phyloP scores from a whole-genome alignment of 768 basidiomycete species.

The Tricholoma terreum region DNA sequence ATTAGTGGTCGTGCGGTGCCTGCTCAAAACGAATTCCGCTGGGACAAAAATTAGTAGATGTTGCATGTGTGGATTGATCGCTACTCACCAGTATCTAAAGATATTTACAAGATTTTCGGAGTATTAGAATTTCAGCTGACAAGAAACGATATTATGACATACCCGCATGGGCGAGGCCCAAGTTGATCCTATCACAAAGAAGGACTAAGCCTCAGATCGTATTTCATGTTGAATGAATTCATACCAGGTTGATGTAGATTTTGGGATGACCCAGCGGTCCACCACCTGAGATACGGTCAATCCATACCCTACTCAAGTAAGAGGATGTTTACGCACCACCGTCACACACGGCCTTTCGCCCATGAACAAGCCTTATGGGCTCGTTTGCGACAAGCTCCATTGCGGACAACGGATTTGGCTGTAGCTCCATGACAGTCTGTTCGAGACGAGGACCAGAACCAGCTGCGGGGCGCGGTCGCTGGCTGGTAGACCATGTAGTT shows the following conservation, averaged over 20 bases:
- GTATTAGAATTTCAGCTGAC: slow-evolving; percentile 9
- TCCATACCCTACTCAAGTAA: background rate
- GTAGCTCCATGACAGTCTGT: slow-evolving; percentile 83
- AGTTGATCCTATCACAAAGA: slow-evolving; percentile 69
- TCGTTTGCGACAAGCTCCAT: slow-evolving; percentile 88
- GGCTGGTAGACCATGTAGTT: slow-evolving; percentile 81
- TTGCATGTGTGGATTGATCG: background rate
- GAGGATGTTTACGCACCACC: slow-evolving; percentile 65
- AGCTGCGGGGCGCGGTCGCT: slow-evolving; percentile 62
- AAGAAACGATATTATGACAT: slow-evolving; percentile 33
- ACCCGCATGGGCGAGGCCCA: slow-evolving; percentile 88
- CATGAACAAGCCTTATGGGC: slow-evolving; percentile 78
- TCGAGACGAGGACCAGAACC: slow-evolving; percentile 81
- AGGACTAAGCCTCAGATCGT: background rate
- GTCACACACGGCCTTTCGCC: slow-evolving; percentile 88
- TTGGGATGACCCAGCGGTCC: slow-evolving; percentile 96
- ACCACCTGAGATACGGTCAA: slow-evolving; percentile 54
- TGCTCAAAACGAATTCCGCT: slow-evolving; percentile 93
- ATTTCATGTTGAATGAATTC: slow-evolving; percentile 23
- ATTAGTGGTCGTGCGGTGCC: slow-evolving; percentile 70
- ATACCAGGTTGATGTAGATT: slow-evolving; percentile 91
- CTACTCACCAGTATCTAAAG: slow-evolving; percentile 37
- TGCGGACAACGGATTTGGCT: slow-evolving; percentile 87
- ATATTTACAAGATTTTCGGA: slow-evolving; percentile 11
- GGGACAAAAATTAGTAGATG: slow-evolving; percentile 13